These are phyloP conservation scores for Exophiala sideris DNA, from an alignment of 2,329 filamentous ascomycete genomes.

Conservation along the genomic window DNA sequence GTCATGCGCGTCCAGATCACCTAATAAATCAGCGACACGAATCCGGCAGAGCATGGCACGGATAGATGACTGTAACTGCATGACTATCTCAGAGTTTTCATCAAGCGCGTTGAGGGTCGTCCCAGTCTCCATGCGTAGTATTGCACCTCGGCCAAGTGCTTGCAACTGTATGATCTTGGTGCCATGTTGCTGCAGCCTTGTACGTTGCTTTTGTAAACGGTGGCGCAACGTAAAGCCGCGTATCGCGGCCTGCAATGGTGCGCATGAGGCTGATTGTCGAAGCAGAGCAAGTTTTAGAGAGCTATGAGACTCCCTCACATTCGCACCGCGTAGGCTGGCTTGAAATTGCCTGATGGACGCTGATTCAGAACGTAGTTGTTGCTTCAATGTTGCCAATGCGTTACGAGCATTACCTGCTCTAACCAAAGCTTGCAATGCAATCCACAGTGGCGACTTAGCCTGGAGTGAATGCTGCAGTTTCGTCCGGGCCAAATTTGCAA, in stretches of 20 bases:
- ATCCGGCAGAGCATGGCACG: constrained; percentile 76
- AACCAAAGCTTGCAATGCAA: constrained; percentile 44
- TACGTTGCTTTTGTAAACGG: constrained; percentile 32
- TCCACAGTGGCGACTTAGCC: constrained; percentile 41
- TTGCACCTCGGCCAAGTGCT: constrained; percentile 39
- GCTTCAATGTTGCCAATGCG: constrained; percentile 33
- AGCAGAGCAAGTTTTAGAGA: constrained; percentile 54
- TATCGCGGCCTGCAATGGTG: constrained; percentile 60
- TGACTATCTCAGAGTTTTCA: constrained; percentile 63
- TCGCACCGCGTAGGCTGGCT: constrained; percentile 48
- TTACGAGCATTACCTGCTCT: constrained; percentile 39
- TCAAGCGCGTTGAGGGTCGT: constrained; percentile 66
- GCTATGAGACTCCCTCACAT: constrained; percentile 41
- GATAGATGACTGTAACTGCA: constrained; percentile 69
- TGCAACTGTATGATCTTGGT: constrained; percentile 37
- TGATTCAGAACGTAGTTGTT: constrained; percentile 45
- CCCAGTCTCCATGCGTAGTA: constrained; percentile 40
- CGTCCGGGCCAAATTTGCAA: constrained; percentile 37
- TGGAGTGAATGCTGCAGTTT: constrained; percentile 41
- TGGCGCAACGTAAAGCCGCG: constrained; percentile 36
- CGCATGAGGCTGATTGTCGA: constrained; percentile 55
- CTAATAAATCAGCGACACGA: constrained; percentile 69
- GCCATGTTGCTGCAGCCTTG: constrained; percentile 34
- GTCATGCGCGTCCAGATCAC: constrained; percentile 78
- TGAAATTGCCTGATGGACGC: constrained; percentile 49